These are phyloP conservation scores for Tagetes erecta DNA, from an alignment of 129 eudicot genomes.

Conservation along the genomic window DNA sequence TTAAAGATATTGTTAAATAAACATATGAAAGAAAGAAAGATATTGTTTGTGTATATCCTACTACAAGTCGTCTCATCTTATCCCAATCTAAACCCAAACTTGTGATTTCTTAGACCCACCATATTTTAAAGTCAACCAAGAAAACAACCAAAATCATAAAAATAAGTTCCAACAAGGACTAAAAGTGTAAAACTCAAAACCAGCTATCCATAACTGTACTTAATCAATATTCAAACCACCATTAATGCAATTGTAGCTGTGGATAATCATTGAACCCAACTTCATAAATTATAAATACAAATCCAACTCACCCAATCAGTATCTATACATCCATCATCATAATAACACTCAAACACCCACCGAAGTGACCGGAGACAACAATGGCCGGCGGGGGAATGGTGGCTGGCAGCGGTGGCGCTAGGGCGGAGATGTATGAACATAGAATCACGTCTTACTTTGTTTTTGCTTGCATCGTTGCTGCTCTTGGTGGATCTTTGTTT, in stretches of 20 bases:
- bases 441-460: constrained; percentile 64
- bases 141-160: not conserved
- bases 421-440: constrained; percentile 68
- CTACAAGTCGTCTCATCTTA: constrained; percentile 3
- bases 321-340: not conserved
- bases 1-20: not conserved
- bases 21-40: not conserved
- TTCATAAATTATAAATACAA: constrained; percentile 15
- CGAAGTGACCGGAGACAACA: constrained; percentile 16
- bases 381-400: constrained; percentile 89
- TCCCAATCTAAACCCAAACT: not conserved
- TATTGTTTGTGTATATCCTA: not conserved
- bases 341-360: not conserved
- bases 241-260: not conserved
- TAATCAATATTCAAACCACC: not conserved
- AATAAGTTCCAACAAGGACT: not conserved
- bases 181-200: not conserved
- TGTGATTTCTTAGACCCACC: constrained; percentile 1
- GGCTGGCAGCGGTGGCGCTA: constrained; percentile 39
- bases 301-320: constrained; percentile 1
- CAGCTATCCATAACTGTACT: not conserved
- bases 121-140: not conserved
- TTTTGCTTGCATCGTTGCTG: constrained; percentile 77
- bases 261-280: constrained; percentile 15
- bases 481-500: constrained; percentile 82